Percentiles rank a stretch among this genome's conserved stretches.
These are phyloP conservation scores for Coprinopsis marcescibilis DNA, from an alignment of 768 basidiomycete species.

Conservation along the genomic window DNA sequence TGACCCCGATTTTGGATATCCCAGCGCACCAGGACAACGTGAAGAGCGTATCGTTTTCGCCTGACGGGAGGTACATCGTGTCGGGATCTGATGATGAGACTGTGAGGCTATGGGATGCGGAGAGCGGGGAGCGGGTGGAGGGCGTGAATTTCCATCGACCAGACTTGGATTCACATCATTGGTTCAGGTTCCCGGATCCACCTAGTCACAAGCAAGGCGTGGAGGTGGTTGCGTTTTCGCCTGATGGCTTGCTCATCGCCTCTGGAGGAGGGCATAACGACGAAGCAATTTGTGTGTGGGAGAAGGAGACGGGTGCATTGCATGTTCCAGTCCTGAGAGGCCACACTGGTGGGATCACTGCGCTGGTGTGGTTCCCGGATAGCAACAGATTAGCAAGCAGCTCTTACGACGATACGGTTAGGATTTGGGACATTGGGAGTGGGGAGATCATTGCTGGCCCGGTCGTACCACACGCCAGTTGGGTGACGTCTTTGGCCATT, in stretches of 20 bases:
- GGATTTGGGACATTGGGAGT: slow-evolving; percentile 20
- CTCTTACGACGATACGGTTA: slow-evolving; percentile 18
- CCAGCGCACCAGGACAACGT: slow-evolving; percentile 11
- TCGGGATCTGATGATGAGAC: slow-evolving; percentile 1
- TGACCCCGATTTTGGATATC: slow-evolving; percentile 10
- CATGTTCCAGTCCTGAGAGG: slow-evolving; percentile 11
- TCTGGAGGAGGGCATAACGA: slow-evolving; percentile 14
- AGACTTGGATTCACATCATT: slow-evolving; percentile 12
- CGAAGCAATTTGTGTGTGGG: slow-evolving; percentile 14
- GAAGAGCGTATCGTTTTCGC: slow-evolving; percentile 18
- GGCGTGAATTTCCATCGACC: slow-evolving; percentile 11
- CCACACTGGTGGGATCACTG: slow-evolving; percentile 15
- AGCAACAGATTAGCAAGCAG: slow-evolving; percentile 16
- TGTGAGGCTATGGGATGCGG: slow-evolving; percentile 7
- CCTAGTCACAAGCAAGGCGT: slow-evolving; percentile 11
- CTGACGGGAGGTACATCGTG: slow-evolving; percentile 17
- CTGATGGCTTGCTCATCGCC: slow-evolving; percentile 16
- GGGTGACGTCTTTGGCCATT: slow-evolving; percentile 17
- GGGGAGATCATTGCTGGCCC: slow-evolving; percentile 9
- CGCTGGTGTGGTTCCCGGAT: slow-evolving; percentile 17
- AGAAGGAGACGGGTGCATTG: slow-evolving; percentile 10
- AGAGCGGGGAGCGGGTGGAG: not conserved
- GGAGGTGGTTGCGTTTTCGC: slow-evolving; percentile 16
- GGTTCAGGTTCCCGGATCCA: slow-evolving; percentile 14
- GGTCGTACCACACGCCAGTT: slow-evolving; percentile 8